phyloP scores from a whole-genome alignment of 352 stramenopile genomes.

The Plasmopara viticola region DNA sequence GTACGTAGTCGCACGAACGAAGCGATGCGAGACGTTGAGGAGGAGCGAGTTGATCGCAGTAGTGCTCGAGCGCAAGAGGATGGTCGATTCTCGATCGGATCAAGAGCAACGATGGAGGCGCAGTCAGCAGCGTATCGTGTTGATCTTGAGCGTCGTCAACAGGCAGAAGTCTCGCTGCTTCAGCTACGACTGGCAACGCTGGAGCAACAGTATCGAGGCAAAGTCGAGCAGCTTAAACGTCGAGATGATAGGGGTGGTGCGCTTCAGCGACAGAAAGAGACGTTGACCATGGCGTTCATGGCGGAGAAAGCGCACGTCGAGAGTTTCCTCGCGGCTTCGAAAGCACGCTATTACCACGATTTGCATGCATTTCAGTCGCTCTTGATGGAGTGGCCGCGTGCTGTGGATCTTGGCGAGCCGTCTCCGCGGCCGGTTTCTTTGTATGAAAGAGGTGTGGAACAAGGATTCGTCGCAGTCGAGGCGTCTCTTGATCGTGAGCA shows the following conservation, averaged over 20 bases:
- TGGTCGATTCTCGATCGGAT: background rate
- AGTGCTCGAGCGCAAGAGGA: background rate
- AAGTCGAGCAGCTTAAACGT: constrained; percentile 23
- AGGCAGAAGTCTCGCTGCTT: constrained; percentile 48
- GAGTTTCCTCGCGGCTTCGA: constrained; percentile 43
- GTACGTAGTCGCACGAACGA: no score
- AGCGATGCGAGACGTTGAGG: background rate
- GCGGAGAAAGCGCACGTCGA: constrained; percentile 50
- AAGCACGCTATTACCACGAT: constrained; percentile 60
- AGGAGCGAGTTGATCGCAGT: background rate
- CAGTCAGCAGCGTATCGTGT: constrained; percentile 22
- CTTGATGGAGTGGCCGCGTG: constrained; percentile 11
- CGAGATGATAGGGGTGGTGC: constrained; percentile 5
- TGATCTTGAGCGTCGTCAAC: constrained; percentile 43
- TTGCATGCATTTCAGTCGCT: constrained; percentile 47
- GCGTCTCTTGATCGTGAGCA: background rate
- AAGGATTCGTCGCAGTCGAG: background rate
- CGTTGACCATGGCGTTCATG: constrained; percentile 36
- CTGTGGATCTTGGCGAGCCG: background rate
- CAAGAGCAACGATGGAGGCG: constrained; percentile 6
- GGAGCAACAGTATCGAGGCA: constrained; percentile 29
- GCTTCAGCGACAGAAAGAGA: constrained; percentile 25
- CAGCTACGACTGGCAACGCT: constrained; percentile 37
- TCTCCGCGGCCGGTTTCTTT: no score
- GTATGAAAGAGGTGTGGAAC: no score